A percentile compares a stretch with the other conserved stretches of the same genome.
Conservation (phyloP, 441 rosid species). For the Arabidopsis hybrid region DNA sequence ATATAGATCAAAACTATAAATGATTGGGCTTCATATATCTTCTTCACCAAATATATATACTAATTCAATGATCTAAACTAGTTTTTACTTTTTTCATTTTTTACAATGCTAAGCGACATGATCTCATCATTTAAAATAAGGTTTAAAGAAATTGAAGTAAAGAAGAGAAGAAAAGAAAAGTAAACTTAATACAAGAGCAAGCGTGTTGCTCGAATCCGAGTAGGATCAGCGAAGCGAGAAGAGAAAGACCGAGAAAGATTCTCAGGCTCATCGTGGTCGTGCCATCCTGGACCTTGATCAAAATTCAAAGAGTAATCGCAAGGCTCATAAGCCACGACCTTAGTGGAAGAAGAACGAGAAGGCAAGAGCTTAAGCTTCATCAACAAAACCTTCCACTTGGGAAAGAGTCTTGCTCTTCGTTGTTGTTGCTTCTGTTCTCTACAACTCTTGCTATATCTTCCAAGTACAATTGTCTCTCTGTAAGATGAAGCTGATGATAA, state of each 20-base stretch:
- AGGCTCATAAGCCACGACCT: constrained; percentile 39
- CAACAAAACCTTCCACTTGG: constrained; percentile 35
- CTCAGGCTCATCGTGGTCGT: constrained; percentile 44
- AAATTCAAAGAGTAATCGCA: constrained; percentile 45
- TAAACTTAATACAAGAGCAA: constrained; percentile 36
- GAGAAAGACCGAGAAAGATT: constrained; percentile 46
- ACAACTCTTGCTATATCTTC: constrained; percentile 42
- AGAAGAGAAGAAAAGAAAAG: constrained; percentile 4
- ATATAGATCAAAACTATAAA: too few species aligned
- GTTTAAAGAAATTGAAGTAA: neutral
- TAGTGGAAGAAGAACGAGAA: constrained; percentile 29
- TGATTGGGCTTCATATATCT: too few species aligned
- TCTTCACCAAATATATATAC: too few species aligned
- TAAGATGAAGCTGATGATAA: constrained; percentile 33
- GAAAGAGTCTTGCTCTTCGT: constrained; percentile 23
- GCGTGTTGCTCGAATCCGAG: constrained; percentile 25
- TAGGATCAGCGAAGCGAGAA: constrained; percentile 45
- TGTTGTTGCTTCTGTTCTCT: constrained; percentile 39
- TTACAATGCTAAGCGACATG: neutral
- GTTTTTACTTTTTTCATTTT: neutral
- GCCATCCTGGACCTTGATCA: constrained; percentile 43
- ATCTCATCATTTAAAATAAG: neutral
- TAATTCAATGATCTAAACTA: neutral
- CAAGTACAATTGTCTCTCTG: constrained; percentile 42
- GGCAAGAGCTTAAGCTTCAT: constrained; percentile 38